Base-by-base conservation (phyloP, 495 filamentous ascomycete genomes). In the Aspergillus bertholletiae region DNA sequence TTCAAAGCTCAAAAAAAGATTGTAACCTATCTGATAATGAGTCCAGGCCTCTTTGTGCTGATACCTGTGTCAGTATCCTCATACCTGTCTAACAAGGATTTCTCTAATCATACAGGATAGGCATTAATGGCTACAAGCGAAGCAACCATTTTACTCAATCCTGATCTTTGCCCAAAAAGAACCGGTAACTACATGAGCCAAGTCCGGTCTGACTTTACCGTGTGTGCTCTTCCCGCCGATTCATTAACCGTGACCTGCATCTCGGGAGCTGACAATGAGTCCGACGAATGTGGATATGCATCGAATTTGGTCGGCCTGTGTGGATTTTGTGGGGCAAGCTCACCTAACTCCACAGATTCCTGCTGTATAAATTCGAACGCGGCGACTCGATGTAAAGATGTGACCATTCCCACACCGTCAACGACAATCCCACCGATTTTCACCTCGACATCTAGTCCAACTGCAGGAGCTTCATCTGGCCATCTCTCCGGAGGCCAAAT, bases 161-260 rank as follows among this genome's bases (percentile, higher is more conserved):
- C 71, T 35, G 73, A 83, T 22, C 79, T 92, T 35, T 99, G 95
- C 69, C 74, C 83, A 9, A 83, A 72, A 18, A 78, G 85, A 17
- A 74, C 76, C 37, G 67, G 69, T 49, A 79, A 87, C 59, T 88
- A 88, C 24, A 78, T 88, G 60, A 71, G 74, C 24, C 87, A 95
- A 64, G 92, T 97, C 61, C 84, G 90, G 56, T 89, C 95, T 47
- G 95, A 99, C 68, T 96, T 97, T 65, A 88, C 87, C 9, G 87
- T 90, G 59, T 99, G 95, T 70, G 81, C 92, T 11, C 71, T 90
- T 47, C 95, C 95, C 7, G 81, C 85, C 12, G 75, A 88, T 48
- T 87, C 95, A 5, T 77, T 99, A 24, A 85, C 80, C 27, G 80
- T 78, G 40, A 74, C 72, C 49, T 99, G 95, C 74, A 84, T 97